Base-by-base conservation (phyloP, 495 filamentous ascomycete species). In the Hyaloscypha finlandica region DNA sequence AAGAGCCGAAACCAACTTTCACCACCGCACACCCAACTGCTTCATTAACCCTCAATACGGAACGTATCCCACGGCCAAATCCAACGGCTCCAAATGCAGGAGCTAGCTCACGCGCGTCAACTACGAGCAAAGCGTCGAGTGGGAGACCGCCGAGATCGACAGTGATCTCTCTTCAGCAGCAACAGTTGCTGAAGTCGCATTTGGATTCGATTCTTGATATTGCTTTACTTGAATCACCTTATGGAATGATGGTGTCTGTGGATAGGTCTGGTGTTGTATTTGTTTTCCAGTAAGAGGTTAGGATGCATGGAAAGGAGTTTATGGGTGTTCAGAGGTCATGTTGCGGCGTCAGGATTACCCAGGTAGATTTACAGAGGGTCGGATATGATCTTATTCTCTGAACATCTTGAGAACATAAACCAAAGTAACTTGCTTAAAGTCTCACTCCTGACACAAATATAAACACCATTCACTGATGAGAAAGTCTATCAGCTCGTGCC, bases 251-350 rank as follows among this genome's bases (percentile, higher is more conserved):
- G 51, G 82, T 98, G 32, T 94, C 90, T 71, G 94, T 89, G 58
- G 96, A 99, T 80, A 84, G 94, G 70, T 89, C 88, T n/a, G 96
- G 96, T 4, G 88, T 94, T 74, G 86, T 98, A 57, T 96, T 95
- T 81, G 88, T 98, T 42, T 97, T 96, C 78, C 88, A 88, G 70
- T 94, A 70, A 58, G 45, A 56, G 55, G 51, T 56, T 53, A 25
- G 48, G 55, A 33, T 56, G 65, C 66, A 70, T 69, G 66, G 33
- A 19, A 63, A 37, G 69, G 67, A 33, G 71, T 73, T 69, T 2
- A 25, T 11, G 9, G 42, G 42, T 54, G 31, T 16, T 56, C 29
- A 64, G 8, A 62, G 20, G 59, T 59, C 57, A 59, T 37, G 35
- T 56, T 11, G 54, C 54, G 59, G 59, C 59, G 32, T n/a, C 25